A percentile compares a stretch with the other conserved stretches of the same genome.
Evolutionary conservation across 106 monocot genomes (phyloP).

Genomic region (Dendrobium nobile): DNA sequence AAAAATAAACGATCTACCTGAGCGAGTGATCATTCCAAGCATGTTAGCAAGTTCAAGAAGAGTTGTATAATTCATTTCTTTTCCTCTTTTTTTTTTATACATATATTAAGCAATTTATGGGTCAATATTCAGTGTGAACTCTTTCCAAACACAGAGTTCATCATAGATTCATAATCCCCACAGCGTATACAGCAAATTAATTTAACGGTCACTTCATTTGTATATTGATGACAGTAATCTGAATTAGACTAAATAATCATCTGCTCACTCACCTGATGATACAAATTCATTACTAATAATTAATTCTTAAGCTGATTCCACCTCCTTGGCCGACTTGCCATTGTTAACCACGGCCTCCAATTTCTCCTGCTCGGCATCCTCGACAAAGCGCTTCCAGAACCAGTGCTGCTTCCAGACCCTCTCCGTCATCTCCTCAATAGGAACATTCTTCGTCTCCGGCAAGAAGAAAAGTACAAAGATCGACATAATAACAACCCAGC

Average conservation of each 20-base stretch:
- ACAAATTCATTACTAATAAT: too few species aligned
- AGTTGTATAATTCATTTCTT: too few species aligned
- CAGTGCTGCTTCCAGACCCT: constrained; percentile 23
- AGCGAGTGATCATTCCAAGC: too few species aligned
- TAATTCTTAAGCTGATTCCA: not conserved
- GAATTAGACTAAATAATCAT: too few species aligned
- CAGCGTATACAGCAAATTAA: too few species aligned
- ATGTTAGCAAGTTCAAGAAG: too few species aligned
- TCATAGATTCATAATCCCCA: not conserved
- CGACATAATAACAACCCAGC: constrained; percentile 1
- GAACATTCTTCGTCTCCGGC: constrained; percentile 11
- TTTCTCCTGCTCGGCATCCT: not conserved
- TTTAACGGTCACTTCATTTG: too few species aligned
- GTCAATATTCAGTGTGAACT: not conserved
- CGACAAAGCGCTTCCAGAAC: constrained; percentile 16
- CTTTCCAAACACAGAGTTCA: not conserved
- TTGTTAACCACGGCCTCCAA: not conserved
- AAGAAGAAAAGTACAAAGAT: constrained; percentile 9
- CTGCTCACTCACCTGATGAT: too few species aligned
- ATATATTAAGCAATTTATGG: too few species aligned
- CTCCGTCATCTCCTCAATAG: constrained; percentile 12
- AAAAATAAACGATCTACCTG: too few species aligned
- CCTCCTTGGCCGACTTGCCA: not conserved
- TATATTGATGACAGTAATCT: too few species aligned
- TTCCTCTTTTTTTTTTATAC: too few species aligned